phyloP scores from a whole-genome alignment of 139 green algal species.

The Micractinium conductrix region DNA sequence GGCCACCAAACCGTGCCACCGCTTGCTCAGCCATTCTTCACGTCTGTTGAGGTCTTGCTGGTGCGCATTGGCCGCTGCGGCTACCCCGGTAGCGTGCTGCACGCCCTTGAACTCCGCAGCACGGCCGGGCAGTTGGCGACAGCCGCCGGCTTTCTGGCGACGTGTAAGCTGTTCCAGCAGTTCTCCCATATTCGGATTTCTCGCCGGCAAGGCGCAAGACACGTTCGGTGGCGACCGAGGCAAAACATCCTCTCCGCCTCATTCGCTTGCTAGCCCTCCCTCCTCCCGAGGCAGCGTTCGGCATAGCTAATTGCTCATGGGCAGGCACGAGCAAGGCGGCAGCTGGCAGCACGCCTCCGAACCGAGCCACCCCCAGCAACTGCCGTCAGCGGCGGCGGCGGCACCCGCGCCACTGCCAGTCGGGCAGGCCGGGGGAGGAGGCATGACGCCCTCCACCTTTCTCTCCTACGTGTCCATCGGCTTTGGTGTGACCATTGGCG shows the following conservation, averaged over 20 bases:
- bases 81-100: too few species aligned
- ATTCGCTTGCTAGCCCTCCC: too few species aligned
- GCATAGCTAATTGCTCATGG: too few species aligned
- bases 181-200: not conserved
- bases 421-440: not conserved
- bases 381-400: not conserved
- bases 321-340: not conserved
- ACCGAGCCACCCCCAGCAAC: not conserved
- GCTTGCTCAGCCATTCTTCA: too few species aligned
- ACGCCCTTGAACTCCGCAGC: too few species aligned
- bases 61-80: too few species aligned
- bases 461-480: slow-evolving; percentile 4
- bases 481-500: not conserved
- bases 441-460: slow-evolving; percentile 3
- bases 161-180: not conserved
- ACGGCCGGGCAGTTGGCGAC: not conserved
- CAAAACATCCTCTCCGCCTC: not conserved
- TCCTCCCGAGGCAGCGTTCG: too few species aligned
- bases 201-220: not conserved
- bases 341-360: not conserved
- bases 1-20: too few species aligned
- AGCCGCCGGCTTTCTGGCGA: not conserved
- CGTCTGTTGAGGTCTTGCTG: too few species aligned
- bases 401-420: not conserved
- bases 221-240: not conserved